Evolutionary conservation across 257 asterid species (phyloP), one percentile per base, ranked within the genome.

Genomic region (Nicotiana knightiana): DNA sequence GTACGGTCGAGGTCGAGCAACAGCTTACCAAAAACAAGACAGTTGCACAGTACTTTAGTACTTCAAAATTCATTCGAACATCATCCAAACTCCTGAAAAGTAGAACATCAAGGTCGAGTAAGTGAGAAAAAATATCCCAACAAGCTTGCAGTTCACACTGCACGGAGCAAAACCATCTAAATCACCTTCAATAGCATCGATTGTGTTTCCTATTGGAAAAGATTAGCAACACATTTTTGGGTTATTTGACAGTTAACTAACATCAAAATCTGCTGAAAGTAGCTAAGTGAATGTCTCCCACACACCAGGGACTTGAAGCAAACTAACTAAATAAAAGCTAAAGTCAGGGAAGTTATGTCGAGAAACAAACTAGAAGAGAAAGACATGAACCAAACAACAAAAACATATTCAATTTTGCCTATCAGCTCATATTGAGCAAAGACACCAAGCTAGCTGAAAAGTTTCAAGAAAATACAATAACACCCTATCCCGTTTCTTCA

Each of bases 71-170:
- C 83, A 81, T 81, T 4, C 83, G 83, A 71, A 81, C 83, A 81
- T 81, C 83, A 81, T 81, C 83, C 33, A 81, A 66, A 66, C 83
- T 81, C 79, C 83, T 81, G 82, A 78, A 77, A 78, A 78, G 70
- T 78, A 78, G 54, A 48, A 73, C 15, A 5, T 13, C 63, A 48
- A 73, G 0, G 16, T 73, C 24, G 13, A 73, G 43, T 43, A 30
- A 48, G 3, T 26, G 79, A 51, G 9, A 64, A 73, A 53, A 48
- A 26, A 73, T 6, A 46, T 7, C 21, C 62, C 26, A 33, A 46
- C 15, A n/a, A 48, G 62, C 43, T 48, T 7, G 79, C 63, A 73
- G 62, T 73, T 73, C 79, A 73, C 39, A 73, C 63, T 73, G 79
- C 63, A 73, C 0, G 43, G 43, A 37, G 26, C 24, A 73, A 73